Percentiles rank a stretch among this genome's conserved stretches.
These are phyloP conservation scores for Neonectria ditissima DNA, from an alignment of 2,329 filamentous ascomycete species.

Conservation along the genomic window DNA sequence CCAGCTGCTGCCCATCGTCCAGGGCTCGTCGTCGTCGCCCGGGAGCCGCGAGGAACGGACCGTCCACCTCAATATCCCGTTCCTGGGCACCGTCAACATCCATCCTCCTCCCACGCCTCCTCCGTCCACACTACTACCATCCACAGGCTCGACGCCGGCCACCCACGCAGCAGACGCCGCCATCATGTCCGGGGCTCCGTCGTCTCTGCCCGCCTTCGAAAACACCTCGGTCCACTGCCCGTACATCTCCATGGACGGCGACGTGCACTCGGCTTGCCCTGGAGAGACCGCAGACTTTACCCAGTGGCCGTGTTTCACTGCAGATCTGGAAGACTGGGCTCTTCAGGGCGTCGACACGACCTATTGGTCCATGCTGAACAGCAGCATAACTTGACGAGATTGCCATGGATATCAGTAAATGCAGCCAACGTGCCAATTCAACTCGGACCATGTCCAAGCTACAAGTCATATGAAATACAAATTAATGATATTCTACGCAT, in stretches of 20 bases:
- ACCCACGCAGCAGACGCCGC: conserved; percentile 14
- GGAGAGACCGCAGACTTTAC: conserved; percentile 20
- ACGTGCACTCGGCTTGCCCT: conserved; percentile 23
- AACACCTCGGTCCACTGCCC: background rate
- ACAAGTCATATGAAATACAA: background rate
- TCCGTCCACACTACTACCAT: conserved; percentile 26
- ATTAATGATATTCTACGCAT: conserved; percentile 14
- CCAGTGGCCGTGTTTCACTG: conserved; percentile 44
- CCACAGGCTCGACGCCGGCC: conserved; percentile 29
- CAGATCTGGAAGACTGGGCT: conserved; percentile 54
- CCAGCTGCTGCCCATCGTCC: conserved; percentile 57
- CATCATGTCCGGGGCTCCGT: conserved; percentile 23
- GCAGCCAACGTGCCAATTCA: background rate
- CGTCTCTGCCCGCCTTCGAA: conserved; percentile 21
- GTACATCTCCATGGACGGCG: conserved; percentile 16
- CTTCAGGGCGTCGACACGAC: conserved; percentile 56
- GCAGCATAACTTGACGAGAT: conserved; percentile 26
- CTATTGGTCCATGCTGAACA: conserved; percentile 51
- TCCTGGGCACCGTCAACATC: conserved; percentile 61
- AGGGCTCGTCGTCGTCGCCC: conserved; percentile 37
- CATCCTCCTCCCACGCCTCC: conserved; percentile 39
- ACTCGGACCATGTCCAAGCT: too few species aligned
- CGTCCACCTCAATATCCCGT: conserved; percentile 58
- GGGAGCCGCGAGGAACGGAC: conserved; percentile 30
- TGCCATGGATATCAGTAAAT: background rate